phyloP scores from a whole-genome alignment of 2,329 filamentous ascomycete species.

The Beauveria brongniartii region DNA sequence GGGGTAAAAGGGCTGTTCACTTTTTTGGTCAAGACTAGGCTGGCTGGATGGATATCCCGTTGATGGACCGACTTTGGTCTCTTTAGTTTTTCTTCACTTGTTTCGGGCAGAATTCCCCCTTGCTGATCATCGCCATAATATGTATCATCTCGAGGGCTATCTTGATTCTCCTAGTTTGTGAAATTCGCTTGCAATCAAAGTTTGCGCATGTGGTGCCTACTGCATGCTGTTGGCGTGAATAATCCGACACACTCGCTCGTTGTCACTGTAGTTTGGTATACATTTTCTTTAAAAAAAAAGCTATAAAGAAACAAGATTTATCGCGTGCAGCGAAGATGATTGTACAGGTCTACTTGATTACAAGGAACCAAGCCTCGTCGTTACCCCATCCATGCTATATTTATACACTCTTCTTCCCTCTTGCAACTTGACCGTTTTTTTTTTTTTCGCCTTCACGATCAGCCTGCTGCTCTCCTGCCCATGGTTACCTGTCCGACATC shows the following conservation, averaged over 20 bases:
- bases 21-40: not conserved
- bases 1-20: not conserved
- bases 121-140: not conserved
- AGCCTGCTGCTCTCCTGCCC: not conserved
- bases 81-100: not conserved
- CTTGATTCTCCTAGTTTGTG: not conserved
- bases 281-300: not conserved
- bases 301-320: not conserved
- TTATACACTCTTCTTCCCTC: not conserved
- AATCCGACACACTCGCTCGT: no score
- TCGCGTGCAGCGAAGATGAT: not conserved
- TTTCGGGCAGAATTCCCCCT: not conserved
- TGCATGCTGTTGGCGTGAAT: no score
- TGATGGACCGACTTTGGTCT: not conserved
- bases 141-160: not conserved
- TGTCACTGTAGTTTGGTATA: not conserved
- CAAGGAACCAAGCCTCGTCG: not conserved
- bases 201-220: no score
- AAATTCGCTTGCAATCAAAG: no score
- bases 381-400: not conserved
- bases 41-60: not conserved
- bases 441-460: no score
- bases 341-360: not conserved
- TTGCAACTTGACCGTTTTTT: no score
- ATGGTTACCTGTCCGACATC: slow-evolving; percentile 64